These are phyloP conservation scores for Alnus rubra DNA, from an alignment of 306 rosid genomes.

Conservation along the genomic window DNA sequence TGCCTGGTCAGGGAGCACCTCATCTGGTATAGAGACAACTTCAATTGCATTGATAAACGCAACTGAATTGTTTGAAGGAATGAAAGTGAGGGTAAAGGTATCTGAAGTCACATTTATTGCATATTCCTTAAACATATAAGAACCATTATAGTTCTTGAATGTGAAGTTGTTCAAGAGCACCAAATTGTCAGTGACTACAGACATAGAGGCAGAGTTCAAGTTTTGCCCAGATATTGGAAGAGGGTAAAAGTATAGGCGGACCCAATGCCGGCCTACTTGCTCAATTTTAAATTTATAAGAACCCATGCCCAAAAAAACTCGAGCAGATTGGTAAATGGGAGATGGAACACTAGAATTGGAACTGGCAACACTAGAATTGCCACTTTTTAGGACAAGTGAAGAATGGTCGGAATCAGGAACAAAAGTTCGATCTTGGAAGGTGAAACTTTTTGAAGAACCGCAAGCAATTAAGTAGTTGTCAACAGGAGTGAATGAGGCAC, in stretches of 20 bases:
- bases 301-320: conserved; percentile 58
- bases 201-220: conserved; percentile 64
- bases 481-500: conserved; percentile 52
- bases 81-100: conserved; percentile 58
- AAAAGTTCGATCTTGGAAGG: conserved; percentile 67
- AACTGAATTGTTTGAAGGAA: conserved; percentile 70
- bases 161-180: conserved; percentile 80
- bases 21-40: conserved; percentile 81
- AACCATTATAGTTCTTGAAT: conserved; percentile 61
- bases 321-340: conserved; percentile 76
- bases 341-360: conserved; percentile 59
- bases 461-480: conserved; percentile 84
- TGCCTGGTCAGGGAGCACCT: conserved; percentile 78
- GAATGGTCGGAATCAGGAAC: conserved; percentile 76
- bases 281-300: conserved; percentile 63
- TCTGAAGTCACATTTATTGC: conserved; percentile 72
- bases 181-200: conserved; percentile 73
- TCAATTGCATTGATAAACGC: conserved; percentile 91
- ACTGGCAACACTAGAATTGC: conserved; percentile 53
- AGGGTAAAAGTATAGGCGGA: conserved; percentile 77
- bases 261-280: conserved; percentile 76
- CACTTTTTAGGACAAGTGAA: conserved; percentile 49
- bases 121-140: conserved; percentile 81
- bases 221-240: conserved; percentile 41
- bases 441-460: conserved; percentile 65